phyloP scores from a whole-genome alignment of 257 asterid genomes.

The Eustoma russellianum region DNA sequence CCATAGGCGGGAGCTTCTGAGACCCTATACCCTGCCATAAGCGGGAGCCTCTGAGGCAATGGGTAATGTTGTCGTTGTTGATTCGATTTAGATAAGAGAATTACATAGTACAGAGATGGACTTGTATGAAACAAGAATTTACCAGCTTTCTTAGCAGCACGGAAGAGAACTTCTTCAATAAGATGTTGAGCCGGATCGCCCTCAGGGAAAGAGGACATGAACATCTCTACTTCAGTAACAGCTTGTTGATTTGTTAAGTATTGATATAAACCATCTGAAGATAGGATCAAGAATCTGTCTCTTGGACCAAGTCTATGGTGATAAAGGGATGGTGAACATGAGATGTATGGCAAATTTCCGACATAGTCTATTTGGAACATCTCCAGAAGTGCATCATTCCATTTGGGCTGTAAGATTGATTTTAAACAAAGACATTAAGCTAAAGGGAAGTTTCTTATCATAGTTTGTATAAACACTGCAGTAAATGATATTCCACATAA shows the following conservation, averaged over 20 bases:
- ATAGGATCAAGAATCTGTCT: constrained; percentile 82
- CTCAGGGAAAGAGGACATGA: constrained; percentile 76
- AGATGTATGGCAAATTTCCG: constrained; percentile 72
- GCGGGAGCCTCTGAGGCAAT: too few species aligned
- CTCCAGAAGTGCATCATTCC: constrained; percentile 87
- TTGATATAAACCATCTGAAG: constrained; percentile 94
- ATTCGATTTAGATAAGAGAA: too few species aligned
- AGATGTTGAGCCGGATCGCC: constrained; percentile 99
- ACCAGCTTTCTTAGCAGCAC: constrained; percentile 99
- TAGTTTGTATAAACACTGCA: too few species aligned
- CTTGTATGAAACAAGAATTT: background rate
- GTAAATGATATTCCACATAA: too few species aligned
- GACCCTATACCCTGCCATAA: too few species aligned
- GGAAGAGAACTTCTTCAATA: constrained; percentile 82
- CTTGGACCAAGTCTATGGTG: constrained; percentile 63
- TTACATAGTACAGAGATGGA: too few species aligned
- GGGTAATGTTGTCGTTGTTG: too few species aligned
- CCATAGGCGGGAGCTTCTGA: too few species aligned
- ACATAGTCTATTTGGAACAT: constrained; percentile 76
- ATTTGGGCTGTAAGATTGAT: constrained; percentile 74
- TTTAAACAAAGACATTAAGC: background rate
- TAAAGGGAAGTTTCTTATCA: background rate
- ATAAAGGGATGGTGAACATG: constrained; percentile 61
- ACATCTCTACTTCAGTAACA: constrained; percentile 68
- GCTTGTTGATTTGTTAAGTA: constrained; percentile 93